Percentiles rank a stretch among this genome's conserved stretches.
phyloP scores from a whole-genome alignment of 345 rosid species.

The Linum usitatissimum region DNA sequence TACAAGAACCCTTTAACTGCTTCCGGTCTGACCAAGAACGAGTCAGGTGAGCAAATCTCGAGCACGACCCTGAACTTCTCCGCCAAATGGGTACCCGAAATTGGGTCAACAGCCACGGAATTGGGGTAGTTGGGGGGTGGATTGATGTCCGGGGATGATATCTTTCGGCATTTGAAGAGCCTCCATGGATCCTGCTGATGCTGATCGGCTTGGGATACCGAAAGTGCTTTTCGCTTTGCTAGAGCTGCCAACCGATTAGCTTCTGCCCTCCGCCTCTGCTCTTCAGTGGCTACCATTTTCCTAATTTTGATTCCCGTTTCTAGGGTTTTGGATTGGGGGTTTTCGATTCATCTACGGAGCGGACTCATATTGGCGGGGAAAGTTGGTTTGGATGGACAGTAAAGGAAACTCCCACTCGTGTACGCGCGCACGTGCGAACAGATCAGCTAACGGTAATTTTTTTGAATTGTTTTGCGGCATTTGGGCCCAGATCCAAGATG shows the following conservation, averaged over 20 bases:
- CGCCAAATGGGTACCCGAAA: conserved; percentile 14
- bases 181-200: conserved; percentile 31
- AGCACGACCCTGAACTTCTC: conserved; percentile 55
- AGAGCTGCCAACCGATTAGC: conserved; percentile 41
- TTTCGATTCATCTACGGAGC: too few species aligned
- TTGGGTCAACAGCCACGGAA: conserved; percentile 13
- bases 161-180: conserved; percentile 65
- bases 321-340: conserved; percentile 16
- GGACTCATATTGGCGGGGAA: too few species aligned
- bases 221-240: conserved; percentile 45
- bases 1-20: conserved; percentile 35
- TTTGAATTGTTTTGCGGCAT: too few species aligned
- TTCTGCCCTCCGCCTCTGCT: conserved; percentile 50
- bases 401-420: too few species aligned
- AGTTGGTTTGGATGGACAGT: too few species aligned
- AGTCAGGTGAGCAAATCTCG: conserved; percentile 82
- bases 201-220: conserved; percentile 21
- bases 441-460: too few species aligned
- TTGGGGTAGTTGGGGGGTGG: too few species aligned
- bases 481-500: too few species aligned
- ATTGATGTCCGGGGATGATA: conserved; percentile 15
- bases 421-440: too few species aligned
- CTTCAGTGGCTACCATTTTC: conserved; percentile 44
- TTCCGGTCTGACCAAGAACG: conserved; percentile 56
- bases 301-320: neutral